Conservation (phyloP, 2,329 filamentous ascomycete genomes). For the Pestalotiopsis sp. region DNA sequence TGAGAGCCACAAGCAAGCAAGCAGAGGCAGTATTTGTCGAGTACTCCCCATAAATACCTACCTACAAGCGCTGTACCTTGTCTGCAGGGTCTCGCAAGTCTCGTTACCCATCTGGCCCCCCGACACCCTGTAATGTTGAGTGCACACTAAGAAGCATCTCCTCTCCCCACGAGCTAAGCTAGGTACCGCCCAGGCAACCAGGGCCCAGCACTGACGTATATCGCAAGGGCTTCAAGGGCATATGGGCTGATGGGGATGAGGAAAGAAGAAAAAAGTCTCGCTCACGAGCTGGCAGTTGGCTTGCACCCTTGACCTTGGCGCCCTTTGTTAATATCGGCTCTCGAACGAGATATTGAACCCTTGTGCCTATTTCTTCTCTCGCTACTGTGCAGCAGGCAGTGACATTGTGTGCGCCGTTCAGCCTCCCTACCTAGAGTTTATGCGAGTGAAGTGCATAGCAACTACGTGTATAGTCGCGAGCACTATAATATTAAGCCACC, state of each 20-base stretch:
- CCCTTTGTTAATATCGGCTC: background rate
- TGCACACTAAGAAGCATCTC: background rate
- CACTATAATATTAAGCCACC: background rate
- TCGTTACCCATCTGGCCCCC: background rate
- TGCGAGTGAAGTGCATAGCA: background rate
- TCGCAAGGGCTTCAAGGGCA: background rate
- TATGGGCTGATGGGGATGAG: background rate
- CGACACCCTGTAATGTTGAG: background rate
- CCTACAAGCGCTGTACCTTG: background rate
- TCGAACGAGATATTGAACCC: background rate
- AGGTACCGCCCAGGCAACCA: background rate
- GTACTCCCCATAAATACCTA: background rate
- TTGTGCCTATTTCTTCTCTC: background rate
- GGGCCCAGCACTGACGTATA: background rate
- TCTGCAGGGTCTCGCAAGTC: background rate
- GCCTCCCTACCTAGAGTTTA: background rate
- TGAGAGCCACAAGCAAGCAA: background rate
- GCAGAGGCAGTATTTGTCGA: background rate
- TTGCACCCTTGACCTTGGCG: background rate
- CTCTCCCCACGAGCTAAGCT: background rate
- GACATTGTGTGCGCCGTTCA: background rate
- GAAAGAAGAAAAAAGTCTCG: background rate
- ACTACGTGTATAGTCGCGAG: background rate
- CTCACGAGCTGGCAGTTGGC: background rate
- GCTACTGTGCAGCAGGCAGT: background rate